phyloP scores from a whole-genome alignment of 768 basidiomycete species.

The Tremella fuciformis region DNA sequence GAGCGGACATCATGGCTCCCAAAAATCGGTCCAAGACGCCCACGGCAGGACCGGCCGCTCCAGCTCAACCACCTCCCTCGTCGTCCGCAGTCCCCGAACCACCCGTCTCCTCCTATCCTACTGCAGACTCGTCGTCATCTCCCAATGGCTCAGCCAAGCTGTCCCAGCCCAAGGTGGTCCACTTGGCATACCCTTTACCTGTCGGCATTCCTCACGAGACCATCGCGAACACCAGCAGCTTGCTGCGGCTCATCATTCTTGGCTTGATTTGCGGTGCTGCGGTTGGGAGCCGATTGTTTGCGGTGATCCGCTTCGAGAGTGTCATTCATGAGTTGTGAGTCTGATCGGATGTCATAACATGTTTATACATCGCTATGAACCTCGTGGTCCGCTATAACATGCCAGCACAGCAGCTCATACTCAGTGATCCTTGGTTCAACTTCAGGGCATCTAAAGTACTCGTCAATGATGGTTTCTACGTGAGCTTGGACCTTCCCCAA shows the following conservation, averaged over 20 bases:
- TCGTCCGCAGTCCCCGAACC: too few species aligned
- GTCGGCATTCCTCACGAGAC: conserved; percentile 54
- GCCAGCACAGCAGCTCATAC: background rate
- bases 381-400: background rate
- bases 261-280: conserved; percentile 89
- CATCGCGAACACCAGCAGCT: conserved; percentile 80
- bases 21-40: too few species aligned
- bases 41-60: too few species aligned
- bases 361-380: background rate
- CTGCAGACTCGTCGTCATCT: too few species aligned
- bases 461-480: conserved; percentile 91
- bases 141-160: too few species aligned
- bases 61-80: too few species aligned
- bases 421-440: conserved; percentile 98
- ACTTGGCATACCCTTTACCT: conserved; percentile 49
- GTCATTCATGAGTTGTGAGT: conserved; percentile 99
- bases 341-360: background rate
- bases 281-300: conserved; percentile 91
- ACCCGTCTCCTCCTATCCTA: too few species aligned
- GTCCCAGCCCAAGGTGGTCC: background rate
- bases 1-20: too few species aligned
- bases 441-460: conserved; percentile 91
- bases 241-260: conserved; percentile 86
- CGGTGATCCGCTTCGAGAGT: conserved; percentile 96
- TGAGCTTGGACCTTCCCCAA: conserved; percentile 55